Conservation (phyloP, 2,329 filamentous ascomycete species). For the Cercospora sojina region DNA sequence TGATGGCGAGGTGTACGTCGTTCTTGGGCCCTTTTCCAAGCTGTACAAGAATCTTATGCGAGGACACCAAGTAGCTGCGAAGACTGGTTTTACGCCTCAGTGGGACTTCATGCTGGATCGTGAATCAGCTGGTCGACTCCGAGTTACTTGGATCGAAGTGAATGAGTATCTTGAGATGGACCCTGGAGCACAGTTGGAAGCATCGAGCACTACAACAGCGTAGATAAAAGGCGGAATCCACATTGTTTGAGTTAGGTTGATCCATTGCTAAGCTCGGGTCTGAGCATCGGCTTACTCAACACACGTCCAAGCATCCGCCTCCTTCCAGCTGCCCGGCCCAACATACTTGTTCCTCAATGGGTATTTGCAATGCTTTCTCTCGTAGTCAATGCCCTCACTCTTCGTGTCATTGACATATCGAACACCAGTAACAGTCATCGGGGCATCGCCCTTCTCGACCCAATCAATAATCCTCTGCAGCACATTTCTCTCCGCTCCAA, state of each 20-base stretch:
- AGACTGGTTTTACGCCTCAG: neutral
- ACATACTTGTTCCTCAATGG: constrained; percentile 32
- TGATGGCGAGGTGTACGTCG: neutral
- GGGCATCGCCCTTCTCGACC: constrained; percentile 37
- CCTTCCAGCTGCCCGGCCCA: constrained; percentile 31
- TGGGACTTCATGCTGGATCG: neutral
- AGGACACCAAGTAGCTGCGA: neutral
- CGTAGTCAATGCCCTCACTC: constrained; percentile 44
- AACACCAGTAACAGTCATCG: constrained; percentile 39
- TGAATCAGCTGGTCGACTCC: neutral
- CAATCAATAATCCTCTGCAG: constrained; percentile 47
- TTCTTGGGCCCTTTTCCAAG: neutral
- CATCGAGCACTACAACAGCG: neutral
- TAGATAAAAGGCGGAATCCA: neutral
- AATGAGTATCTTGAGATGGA: neutral
- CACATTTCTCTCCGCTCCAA: constrained; percentile 44
- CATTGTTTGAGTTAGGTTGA: neutral
- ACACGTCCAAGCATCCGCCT: constrained; percentile 32
- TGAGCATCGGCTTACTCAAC: constrained; percentile 11
- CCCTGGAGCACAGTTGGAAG: neutral
- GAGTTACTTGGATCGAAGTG: neutral
- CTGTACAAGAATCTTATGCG: neutral
- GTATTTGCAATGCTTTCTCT: constrained; percentile 48
- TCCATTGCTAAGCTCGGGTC: neutral
- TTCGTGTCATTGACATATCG: constrained; percentile 45